Evolutionary conservation across 192 early-diverging fungal species (phyloP).

Genomic region (Pilobolus umbonatus): DNA sequence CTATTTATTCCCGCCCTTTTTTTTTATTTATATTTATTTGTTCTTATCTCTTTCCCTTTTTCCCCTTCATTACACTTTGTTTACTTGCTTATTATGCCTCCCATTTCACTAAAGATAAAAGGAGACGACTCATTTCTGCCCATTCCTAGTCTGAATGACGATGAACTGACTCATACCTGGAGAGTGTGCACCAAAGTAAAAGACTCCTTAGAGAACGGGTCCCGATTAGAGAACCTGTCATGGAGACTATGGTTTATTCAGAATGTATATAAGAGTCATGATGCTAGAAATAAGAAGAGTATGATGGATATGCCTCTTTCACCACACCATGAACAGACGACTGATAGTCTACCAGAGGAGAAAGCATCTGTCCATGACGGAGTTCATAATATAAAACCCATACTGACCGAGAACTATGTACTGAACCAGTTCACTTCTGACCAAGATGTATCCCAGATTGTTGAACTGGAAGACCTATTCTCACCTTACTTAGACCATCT

Average conservation of each 20-base stretch:
- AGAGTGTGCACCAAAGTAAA: constrained; percentile 79
- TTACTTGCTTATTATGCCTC: constrained; percentile 42
- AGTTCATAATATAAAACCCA: no score
- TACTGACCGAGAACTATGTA: constrained; percentile 27
- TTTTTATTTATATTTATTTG: neutral
- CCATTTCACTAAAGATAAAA: constrained; percentile 64
- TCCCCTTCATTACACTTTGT: neutral
- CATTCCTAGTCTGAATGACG: constrained; percentile 65
- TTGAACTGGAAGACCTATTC: constrained; percentile 32
- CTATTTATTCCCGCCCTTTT: neutral
- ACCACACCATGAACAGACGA: constrained; percentile 4
- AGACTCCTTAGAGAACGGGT: constrained; percentile 74
- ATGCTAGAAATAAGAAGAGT: no score
- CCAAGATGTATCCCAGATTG: constrained; percentile 35
- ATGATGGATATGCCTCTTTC: no score
- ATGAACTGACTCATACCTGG: constrained; percentile 73
- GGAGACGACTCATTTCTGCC: constrained; percentile 64
- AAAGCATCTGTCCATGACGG: no score
- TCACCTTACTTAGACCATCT: no score
- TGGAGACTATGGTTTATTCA: constrained; percentile 85
- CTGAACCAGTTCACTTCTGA: constrained; percentile 44
- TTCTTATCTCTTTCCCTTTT: neutral
- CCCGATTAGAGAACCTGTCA: constrained; percentile 75
- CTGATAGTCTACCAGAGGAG: neutral
- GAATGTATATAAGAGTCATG: constrained; percentile 30